Evolutionary conservation across 345 rosid genomes (phyloP).

Genomic region (Eucalyptus albens): DNA sequence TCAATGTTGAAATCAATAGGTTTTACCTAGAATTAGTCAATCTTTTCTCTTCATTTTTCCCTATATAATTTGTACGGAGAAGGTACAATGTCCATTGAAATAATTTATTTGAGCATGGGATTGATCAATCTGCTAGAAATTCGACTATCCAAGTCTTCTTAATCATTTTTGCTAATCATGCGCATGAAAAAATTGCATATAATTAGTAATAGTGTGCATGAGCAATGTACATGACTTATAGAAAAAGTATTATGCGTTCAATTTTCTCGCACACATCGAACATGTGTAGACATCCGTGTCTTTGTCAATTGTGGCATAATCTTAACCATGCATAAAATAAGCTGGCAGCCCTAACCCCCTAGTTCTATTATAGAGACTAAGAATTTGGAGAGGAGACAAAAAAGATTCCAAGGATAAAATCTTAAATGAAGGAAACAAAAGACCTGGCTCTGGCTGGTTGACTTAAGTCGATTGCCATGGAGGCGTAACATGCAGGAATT

Average conservation of each 20-base stretch:
- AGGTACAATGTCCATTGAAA: not conserved
- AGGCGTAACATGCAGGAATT: not conserved
- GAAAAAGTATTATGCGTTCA: not conserved
- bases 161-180: not conserved
- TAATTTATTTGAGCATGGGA: not conserved
- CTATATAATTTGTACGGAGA: not conserved
- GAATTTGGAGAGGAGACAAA: not conserved
- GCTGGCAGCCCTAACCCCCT: not conserved
- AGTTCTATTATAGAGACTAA: not conserved
- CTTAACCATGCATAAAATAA: not conserved
- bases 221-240: not conserved
- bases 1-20: not conserved
- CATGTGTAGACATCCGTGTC: not conserved
- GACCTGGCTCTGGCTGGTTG: not conserved
- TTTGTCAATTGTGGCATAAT: not conserved
- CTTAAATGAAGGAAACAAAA: not conserved
- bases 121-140: not conserved
- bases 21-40: not conserved
- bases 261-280: not conserved
- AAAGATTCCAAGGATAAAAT: not conserved
- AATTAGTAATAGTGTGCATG: not conserved
- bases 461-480: not conserved
- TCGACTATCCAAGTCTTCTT: not conserved
- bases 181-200: not conserved
- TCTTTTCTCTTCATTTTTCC: not conserved